Base-by-base conservation (phyloP, 495 filamentous ascomycete genomes). In the Penicillium coprophilum region DNA sequence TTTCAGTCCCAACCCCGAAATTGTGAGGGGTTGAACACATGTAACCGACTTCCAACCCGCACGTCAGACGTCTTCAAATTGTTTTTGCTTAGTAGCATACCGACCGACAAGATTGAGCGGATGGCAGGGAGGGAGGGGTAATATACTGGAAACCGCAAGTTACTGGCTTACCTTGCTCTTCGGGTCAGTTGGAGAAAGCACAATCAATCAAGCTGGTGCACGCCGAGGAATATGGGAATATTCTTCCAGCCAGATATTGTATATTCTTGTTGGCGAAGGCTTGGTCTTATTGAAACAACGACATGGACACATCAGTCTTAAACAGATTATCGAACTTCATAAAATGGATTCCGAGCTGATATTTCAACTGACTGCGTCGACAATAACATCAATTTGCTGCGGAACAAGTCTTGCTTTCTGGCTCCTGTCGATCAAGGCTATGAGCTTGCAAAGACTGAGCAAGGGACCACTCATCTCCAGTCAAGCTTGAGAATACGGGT, bases 351-450 rank as follows among this genome's bases (percentile, higher is more conserved):
- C 38, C 2, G 17, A 6, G 38, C 15, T 40, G 38, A 8, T 40
- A 40, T 40, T 40, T 40, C 38, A 40, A 40, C 38, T 40, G 17
- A 40, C 38, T 40, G 38, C 38, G 38, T 40, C 38, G 38, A 40
- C 8, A n/a, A n/a, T 40, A 40, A 48, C 30, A 58, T 58, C 40
- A 11, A n/a, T 58, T 27, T 58, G 20, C 48, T 53, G 20, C 15
- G 23, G 28, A 52, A 9, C 20, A 53, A 58, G 49, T 58, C 32
- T 58, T 52, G 3, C 46, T 40, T 41, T 58, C 48, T 58, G 31
- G 55, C 55, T 58, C 40, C 10, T 58, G 5, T 58, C 30, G 10
- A 46, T 58, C 40, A 40, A 46, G 11, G 55, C 55, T 52, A 32
- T 52, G 5, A 58, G 28, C 48, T 44, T n/a, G 6, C 20, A 17